phyloP scores from a whole-genome alignment of 108 stramenopile species.

The Nitzschia sp. region DNA sequence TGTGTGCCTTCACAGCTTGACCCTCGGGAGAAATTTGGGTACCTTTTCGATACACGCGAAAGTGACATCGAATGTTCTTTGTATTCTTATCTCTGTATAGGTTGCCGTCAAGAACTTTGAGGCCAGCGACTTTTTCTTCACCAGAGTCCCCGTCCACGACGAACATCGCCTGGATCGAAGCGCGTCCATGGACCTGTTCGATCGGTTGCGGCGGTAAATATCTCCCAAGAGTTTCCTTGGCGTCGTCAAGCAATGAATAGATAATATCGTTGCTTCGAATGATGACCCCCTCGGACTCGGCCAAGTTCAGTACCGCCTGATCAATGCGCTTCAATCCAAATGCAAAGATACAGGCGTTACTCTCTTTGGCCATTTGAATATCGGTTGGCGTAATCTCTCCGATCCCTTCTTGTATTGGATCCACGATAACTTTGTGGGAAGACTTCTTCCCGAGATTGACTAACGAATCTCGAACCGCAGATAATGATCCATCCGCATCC shows the following conservation, averaged over 20 bases:
- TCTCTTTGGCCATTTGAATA: constrained; percentile 79
- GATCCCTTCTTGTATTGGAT: constrained; percentile 72
- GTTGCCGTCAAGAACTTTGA: constrained; percentile 62
- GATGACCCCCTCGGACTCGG: constrained; percentile 56
- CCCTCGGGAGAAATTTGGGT: constrained; percentile 52
- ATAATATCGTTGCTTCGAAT: constrained; percentile 71
- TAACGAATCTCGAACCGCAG: constrained; percentile 74
- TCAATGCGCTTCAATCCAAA: constrained; percentile 70
- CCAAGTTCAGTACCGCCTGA: constrained; percentile 45
- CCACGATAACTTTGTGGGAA: constrained; percentile 59
- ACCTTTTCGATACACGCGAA: constrained; percentile 66
- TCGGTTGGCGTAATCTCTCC: constrained; percentile 70
- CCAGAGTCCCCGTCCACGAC: constrained; percentile 59
- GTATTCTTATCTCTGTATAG: constrained; percentile 54
- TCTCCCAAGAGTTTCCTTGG: constrained; percentile 57
- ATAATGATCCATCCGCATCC: constrained; percentile 80
- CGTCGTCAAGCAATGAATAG: constrained; percentile 79
- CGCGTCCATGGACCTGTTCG: constrained; percentile 70
- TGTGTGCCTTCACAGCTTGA: constrained; percentile 50
- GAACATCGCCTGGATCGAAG: constrained; percentile 71
- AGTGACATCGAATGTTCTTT: constrained; percentile 38
- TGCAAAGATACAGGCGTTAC: constrained; percentile 72
- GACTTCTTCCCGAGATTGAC: constrained; percentile 60
- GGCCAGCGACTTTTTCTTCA: constrained; percentile 65
- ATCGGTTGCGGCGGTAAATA: constrained; percentile 54